Evolutionary conservation across 495 filamentous ascomycete genomes (phyloP).

Genomic region (Platismatia glauca): DNA sequence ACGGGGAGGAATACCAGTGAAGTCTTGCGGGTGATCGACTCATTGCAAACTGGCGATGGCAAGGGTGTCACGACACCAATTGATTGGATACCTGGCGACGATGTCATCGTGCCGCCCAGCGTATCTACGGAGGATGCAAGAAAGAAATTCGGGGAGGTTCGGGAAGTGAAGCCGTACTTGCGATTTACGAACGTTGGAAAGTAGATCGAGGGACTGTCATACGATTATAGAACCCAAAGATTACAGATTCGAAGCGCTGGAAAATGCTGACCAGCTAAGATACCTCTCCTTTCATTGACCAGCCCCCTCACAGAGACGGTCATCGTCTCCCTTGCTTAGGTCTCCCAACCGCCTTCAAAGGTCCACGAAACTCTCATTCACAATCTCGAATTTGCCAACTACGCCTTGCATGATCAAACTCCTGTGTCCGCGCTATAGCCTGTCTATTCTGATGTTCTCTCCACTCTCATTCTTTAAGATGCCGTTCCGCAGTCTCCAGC

Average conservation of each 20-base stretch:
- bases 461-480: not conserved
- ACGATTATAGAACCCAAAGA: not conserved
- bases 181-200: conserved; percentile 29
- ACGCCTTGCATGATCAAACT: not conserved
- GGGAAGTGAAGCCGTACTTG: conserved; percentile 51
- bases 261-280: not conserved
- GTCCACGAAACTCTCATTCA: not conserved
- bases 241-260: too few relatives aligned
- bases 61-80: conserved; percentile 57
- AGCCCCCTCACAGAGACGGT: not conserved
- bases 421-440: not conserved
- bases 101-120: conserved; percentile 58
- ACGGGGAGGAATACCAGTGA: conserved; percentile 58
- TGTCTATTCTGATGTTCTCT: not conserved
- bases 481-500: not conserved
- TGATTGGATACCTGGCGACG: conserved; percentile 54
- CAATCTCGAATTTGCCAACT: not conserved
- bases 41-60: conserved; percentile 54
- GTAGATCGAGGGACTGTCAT: not conserved
- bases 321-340: not conserved
- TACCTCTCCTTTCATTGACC: not conserved
- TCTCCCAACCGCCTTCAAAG: not conserved
- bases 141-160: conserved; percentile 58
- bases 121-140: conserved; percentile 55
- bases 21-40: conserved; percentile 57